Base-by-base conservation (phyloP, 2,329 filamentous ascomycete genomes). In the Basipetospora chlamydospora region DNA sequence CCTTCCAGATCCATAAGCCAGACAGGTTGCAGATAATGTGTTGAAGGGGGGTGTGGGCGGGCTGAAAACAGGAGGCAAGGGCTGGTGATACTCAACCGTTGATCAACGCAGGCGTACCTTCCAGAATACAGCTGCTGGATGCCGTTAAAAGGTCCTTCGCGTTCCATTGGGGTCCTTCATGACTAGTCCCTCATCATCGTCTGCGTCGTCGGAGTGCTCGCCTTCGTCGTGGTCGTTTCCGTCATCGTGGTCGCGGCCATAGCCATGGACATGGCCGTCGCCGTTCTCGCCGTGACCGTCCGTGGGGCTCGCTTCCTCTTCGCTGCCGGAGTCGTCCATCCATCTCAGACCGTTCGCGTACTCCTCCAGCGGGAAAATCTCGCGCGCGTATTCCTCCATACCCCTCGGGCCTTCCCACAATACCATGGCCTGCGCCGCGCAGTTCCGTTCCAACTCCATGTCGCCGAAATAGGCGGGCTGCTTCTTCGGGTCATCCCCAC, bases 291-390 rank as follows among this genome's bases (percentile, higher is more conserved):
- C n/a, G n/a, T n/a, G n/a, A n/a, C n/a, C n/a, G 15, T 28, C 39
- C 16, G 37, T 41, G 26, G 34, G 11, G 26, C 26, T 25, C 36
- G 38, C 12, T 28, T 37, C 17, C 37, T 39, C n/a, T 33, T 56
- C 55, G 12, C 63, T 64, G 26, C 65, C 66, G 9, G 67, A 67
- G 4, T 70, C 66, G 29, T 69, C 52, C 88, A 95, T 96, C 90
- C 90, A 98, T 12, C 80, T 84, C 50, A 90, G 61, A 5, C 88
- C 88, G 53, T 96, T 96, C 22, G 86, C 85, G 47, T 87, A 80
- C 59, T 98, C 90, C 56, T 98, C 90, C 10, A 95, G 70, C 0
- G 85, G 84, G 49, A 96, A 96, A 20, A 92, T 86, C 54, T 96
- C 90, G 33, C 82, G 70, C 2, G 88, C 88, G 54, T 96, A 98